Evolutionary conservation across 176 grass and related monocot genomes (phyloP).

Genomic region (Typha latifolia): DNA sequence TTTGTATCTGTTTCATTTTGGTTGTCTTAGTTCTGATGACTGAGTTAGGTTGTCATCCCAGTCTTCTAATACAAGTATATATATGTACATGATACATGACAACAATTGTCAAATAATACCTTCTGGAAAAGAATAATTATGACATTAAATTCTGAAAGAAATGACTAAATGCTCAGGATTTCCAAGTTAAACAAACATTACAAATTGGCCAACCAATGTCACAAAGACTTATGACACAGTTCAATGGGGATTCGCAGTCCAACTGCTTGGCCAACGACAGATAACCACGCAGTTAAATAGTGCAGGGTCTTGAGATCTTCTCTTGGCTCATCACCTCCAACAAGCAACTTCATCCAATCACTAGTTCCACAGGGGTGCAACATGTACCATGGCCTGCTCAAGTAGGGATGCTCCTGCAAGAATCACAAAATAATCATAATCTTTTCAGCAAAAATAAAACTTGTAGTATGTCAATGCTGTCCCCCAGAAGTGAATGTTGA

Average conservation of each 20-base stretch:
- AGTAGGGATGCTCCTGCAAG: constrained; percentile 84
- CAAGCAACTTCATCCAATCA: constrained; percentile 79
- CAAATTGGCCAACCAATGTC: no score
- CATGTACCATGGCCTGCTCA: constrained; percentile 70
- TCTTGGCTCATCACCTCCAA: constrained; percentile 16
- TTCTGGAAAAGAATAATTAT: no score
- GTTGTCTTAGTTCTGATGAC: no score
- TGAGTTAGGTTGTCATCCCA: no score
- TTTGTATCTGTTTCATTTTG: no score
- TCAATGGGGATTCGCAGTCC: constrained; percentile 67
- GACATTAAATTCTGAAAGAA: neutral
- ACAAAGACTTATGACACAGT: constrained; percentile 34
- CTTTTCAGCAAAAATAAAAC: neutral
- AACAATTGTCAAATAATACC: neutral
- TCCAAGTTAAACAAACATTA: neutral
- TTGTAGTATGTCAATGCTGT: no score
- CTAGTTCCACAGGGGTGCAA: constrained; percentile 87
- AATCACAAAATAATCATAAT: neutral
- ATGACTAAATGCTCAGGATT: neutral
- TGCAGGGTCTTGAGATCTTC: constrained; percentile 14
- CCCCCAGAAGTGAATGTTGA: no score
- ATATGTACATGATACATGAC: neutral
- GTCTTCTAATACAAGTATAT: no score
- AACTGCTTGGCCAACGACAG: constrained; percentile 60
- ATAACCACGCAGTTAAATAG: constrained; percentile 84